These are phyloP conservation scores for Talaromyces amestolkiae DNA, from an alignment of 2,329 filamentous ascomycete genomes.

Conservation along the genomic window DNA sequence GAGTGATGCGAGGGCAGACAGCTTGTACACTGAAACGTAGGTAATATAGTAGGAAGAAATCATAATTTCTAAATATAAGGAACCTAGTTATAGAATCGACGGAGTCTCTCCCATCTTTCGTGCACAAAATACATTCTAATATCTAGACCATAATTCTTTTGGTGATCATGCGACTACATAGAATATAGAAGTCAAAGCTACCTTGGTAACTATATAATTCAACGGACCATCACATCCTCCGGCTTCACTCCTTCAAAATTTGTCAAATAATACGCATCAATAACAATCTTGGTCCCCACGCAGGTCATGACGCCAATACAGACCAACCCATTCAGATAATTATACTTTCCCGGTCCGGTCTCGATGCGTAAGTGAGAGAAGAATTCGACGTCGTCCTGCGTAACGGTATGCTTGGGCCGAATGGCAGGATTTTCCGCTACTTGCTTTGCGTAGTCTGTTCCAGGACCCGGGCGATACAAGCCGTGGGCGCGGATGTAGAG, in stretches of 20 bases:
- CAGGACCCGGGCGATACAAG: neutral
- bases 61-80: too few relatives aligned
- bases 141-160: neutral
- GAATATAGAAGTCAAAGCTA: too few relatives aligned
- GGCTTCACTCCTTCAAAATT: neutral
- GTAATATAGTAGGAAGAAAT: too few relatives aligned
- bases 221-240: neutral
- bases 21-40: too few relatives aligned
- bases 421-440: neutral
- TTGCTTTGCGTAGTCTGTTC: neutral
- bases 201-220: too few relatives aligned
- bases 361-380: neutral
- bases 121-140: too few relatives aligned
- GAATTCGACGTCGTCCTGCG: neutral
- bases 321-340: neutral
- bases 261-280: neutral
- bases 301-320: neutral
- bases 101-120: too few relatives aligned
- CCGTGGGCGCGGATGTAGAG: neutral
- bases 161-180: neutral
- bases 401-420: neutral
- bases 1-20: too few relatives aligned
- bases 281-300: neutral
- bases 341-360: neutral
- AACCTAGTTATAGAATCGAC: too few relatives aligned